phyloP scores from a whole-genome alignment of 805 yeast species.

The Cyberlindnera saturnus region DNA sequence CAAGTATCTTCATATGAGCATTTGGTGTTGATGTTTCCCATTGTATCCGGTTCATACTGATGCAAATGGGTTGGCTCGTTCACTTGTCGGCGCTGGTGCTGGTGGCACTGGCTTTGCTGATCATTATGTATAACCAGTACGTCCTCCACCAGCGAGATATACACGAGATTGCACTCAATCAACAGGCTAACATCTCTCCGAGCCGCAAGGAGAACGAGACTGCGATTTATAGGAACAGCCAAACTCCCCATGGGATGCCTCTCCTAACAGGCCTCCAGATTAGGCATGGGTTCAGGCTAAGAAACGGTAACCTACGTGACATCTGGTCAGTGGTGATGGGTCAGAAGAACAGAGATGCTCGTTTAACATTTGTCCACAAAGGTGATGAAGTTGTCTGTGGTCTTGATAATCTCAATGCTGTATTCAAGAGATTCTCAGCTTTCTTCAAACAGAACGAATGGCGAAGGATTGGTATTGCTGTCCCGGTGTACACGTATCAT shows the following conservation, averaged over 20 bases:
- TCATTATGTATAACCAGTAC: slow-evolving; percentile 16
- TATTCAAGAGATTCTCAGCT: slow-evolving; percentile 21
- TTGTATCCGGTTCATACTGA: no score
- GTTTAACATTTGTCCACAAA: slow-evolving; percentile 21
- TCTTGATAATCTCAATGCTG: slow-evolving; percentile 25
- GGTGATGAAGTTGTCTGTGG: slow-evolving; percentile 14
- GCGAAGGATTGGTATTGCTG: slow-evolving; percentile 25
- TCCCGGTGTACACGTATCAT: slow-evolving; percentile 24
- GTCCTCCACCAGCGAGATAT: slow-evolving; percentile 42
- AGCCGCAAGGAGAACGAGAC: slow-evolving; percentile 65
- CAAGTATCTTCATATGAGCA: no score
- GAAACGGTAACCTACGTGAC: slow-evolving; percentile 75
- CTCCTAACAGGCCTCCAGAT: slow-evolving; percentile 65
- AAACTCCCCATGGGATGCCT: slow-evolving; percentile 66
- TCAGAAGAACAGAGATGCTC: slow-evolving; percentile 16
- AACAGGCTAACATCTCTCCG: slow-evolving; percentile 61
- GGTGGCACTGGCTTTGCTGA: not conserved
- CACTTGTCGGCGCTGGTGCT: not conserved
- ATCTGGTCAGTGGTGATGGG: slow-evolving; percentile 54
- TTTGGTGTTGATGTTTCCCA: no score
- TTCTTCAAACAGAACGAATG: slow-evolving; percentile 15
- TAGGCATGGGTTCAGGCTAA: slow-evolving; percentile 52
- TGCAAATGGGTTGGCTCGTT: no score
- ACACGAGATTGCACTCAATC: slow-evolving; percentile 46
- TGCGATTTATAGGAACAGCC: slow-evolving; percentile 69